Evolutionary conservation across 176 grass and related monocot genomes (phyloP), one percentile per base, ranked within the genome.

Genomic region (Musa schizocarpa): DNA sequence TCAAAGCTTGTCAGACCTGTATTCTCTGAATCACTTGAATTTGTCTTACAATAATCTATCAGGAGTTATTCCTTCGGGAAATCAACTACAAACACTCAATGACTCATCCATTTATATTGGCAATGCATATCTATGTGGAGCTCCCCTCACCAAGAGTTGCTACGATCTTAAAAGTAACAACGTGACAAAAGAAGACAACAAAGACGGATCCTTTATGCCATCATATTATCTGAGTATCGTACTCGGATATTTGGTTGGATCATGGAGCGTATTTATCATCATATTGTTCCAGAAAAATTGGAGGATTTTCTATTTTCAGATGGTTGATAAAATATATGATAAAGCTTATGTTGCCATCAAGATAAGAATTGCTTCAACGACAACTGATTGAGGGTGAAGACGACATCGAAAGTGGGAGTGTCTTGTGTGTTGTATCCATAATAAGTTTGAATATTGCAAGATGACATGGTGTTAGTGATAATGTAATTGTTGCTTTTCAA

Each of bases 81-180:
- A 5, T 13, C 70, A 73, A 53, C 70, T 73, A 3, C 70, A 54
- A 14, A 73, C 68, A 25, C 71, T 65, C 4, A 29, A 74, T 22
- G 75, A 73, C n/a, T 22, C 74, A 9, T 78, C 63, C 5, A 78
- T 72, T 6, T 78, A 78, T 64, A 13, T 16, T 0, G 68, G 57
- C 43, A 78, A 78, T 53, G 10, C 52, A 12, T 71, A 72, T 26
- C 74, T 83, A 7, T 73, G 81, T 65, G 81, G 81, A 64, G 19
- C 75, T 22, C 67, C 65, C 7, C 29, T 65, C 53, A 6, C 55
- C 9, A 78, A 65, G 9, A 63, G 3, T 1, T 83, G 81, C 11
- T 71, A 17, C 1, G 12, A 23, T n/a, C 0, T 5, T 0, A 0
- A 34, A 4, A 34, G 34, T 34, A 34, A 34, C 19, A 7, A 19